Evolutionary conservation across 1,284 basidiomycete species (phyloP), one percentile per base, ranked within the genome.

Genomic region (Sanghuangporus weigelae): DNA sequence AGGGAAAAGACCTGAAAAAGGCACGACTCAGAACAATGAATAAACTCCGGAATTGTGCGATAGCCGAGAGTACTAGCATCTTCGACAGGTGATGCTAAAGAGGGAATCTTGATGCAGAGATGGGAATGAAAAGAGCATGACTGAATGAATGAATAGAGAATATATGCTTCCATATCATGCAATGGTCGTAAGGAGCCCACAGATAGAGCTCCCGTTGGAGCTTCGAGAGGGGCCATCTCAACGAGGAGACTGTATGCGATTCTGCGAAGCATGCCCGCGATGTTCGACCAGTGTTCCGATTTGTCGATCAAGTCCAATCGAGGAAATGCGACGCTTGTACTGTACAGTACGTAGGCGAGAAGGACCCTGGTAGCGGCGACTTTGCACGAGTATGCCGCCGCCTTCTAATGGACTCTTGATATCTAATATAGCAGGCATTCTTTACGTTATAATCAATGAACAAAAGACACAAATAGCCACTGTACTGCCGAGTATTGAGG

Each of bases 101-200:
- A 60, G 35, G 59, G 59, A 31, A 55, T 49, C 39, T 44, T 44
- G 60, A 61, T 61, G 19, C 53, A 55, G 42, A 61, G 60, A 56
- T 54, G 60, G 51, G 35, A 57, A 57, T 57, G 56, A 23, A 57
- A 19, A 40, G 39, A 57, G n/a, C 36, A 19, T 40, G 14, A 42
- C 40, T n/a, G 44, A 46, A 46, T n/a, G n/a, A n/a, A n/a, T 44
- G 44, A 46, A 46, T 46, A 11, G 58, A 40, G 50, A 40, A 48
- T 39, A 48, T 39, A 48, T 36, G 59, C 60, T 61, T 61, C 60
- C 60, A 61, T 51, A 51, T 54, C 54, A 50, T 61, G 51, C 60
- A 55, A 56, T 26, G 44, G 48, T 53, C 39, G 58, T 8, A 16
- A 31, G 49, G 58, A 21, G 49, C 8, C n/a, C 31, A 53, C 35